phyloP scores from a whole-genome alignment of 768 basidiomycete genomes.

The Saitozyma podzolica region DNA sequence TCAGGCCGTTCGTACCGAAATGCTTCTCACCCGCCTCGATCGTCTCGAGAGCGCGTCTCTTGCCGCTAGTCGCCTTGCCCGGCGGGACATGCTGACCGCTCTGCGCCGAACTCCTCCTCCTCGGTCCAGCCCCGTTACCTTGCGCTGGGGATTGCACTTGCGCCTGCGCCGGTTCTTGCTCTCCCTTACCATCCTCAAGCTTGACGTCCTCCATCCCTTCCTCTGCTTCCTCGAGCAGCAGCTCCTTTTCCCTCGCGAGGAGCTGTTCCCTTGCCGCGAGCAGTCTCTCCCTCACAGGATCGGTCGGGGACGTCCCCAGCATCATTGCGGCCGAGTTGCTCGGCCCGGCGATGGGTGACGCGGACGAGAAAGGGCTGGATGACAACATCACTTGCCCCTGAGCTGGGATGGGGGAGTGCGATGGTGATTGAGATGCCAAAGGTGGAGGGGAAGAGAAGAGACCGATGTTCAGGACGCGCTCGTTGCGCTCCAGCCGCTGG shows the following conservation, averaged over 20 bases:
- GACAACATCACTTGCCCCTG: not conserved
- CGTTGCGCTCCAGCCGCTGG: constrained; percentile 33
- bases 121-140: no score
- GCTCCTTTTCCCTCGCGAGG: constrained; percentile 32
- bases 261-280: constrained; percentile 20
- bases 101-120: no score
- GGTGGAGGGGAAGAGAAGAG: constrained; percentile 18
- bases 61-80: constrained; percentile 21
- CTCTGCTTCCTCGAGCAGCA: constrained; percentile 16
- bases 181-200: not conserved
- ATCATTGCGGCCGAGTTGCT: not conserved
- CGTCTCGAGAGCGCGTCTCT: constrained; percentile 25
- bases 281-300: constrained; percentile 34
- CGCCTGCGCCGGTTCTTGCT: not conserved
- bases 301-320: constrained; percentile 10
- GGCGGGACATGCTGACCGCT: not conserved
- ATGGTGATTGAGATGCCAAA: not conserved
- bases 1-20: constrained; percentile 27
- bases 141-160: not conserved
- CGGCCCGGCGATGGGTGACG: not conserved
- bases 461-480: constrained; percentile 19
- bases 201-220: constrained; percentile 10
- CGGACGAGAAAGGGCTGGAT: not conserved
- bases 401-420: not conserved
- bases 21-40: constrained; percentile 21